These are phyloP conservation scores for Trichoderma atroviride DNA, from an alignment of 2,329 filamentous ascomycete species.

Conservation along the genomic window DNA sequence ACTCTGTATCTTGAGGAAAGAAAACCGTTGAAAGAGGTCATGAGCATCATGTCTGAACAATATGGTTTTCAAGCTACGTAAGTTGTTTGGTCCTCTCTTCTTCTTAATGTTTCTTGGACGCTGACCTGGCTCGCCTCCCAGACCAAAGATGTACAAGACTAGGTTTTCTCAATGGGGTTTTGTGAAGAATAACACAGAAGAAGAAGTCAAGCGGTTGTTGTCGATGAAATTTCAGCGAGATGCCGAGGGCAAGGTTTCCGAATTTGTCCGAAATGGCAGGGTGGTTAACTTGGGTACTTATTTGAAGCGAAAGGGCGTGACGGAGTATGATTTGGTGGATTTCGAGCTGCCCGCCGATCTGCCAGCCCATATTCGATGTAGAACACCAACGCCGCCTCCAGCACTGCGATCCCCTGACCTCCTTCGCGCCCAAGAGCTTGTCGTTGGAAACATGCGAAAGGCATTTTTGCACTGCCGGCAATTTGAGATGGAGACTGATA, in stretches of 20 bases:
- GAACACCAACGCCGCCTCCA: constrained; percentile 49
- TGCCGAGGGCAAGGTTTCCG: constrained; percentile 55
- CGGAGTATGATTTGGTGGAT: constrained; percentile 55
- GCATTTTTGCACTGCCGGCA: constrained; percentile 50
- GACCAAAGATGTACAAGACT: constrained; percentile 60
- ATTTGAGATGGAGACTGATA: constrained; percentile 44
- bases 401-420: constrained; percentile 48
- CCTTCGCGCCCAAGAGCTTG: constrained; percentile 48
- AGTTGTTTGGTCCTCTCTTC: constrained; percentile 35
- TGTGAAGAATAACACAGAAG: constrained; percentile 58
- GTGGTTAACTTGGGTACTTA: constrained; percentile 57
- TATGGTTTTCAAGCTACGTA: constrained; percentile 54
- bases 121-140: constrained; percentile 34
- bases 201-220: constrained; percentile 54
- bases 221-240: constrained; percentile 57
- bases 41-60: constrained; percentile 53
- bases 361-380: constrained; percentile 48
- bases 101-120: background rate
- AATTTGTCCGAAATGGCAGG: constrained; percentile 56
- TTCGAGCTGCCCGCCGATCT: constrained; percentile 48
- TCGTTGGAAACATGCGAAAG: constrained; percentile 49
- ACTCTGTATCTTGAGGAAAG: constrained; percentile 53
- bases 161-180: constrained; percentile 59
- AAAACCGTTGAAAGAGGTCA: constrained; percentile 56
- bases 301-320: constrained; percentile 56